Evolutionary conservation across 768 basidiomycete species (phyloP).

Genomic region (Lactarius sanguifluus): DNA sequence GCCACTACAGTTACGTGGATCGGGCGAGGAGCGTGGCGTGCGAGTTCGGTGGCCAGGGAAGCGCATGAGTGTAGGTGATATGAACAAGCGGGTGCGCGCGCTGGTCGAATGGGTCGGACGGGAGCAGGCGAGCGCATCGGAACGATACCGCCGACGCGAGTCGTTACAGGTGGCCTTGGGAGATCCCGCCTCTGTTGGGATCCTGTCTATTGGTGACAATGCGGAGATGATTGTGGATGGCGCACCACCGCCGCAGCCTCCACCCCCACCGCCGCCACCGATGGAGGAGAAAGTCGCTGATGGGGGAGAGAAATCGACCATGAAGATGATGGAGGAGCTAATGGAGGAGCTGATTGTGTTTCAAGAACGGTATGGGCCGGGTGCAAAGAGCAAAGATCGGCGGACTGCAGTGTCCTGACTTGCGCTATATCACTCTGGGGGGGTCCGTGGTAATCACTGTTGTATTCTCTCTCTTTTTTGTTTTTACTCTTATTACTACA

Average conservation of each 20-base stretch:
- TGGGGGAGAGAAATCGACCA: slow-evolving; percentile 42
- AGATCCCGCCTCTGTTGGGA: slow-evolving; percentile 26
- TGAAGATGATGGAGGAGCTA: slow-evolving; percentile 87
- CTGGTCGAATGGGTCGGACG: slow-evolving; percentile 94
- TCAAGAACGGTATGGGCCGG: slow-evolving; percentile 81
- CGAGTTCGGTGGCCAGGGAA: slow-evolving; percentile 94
- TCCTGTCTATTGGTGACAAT: slow-evolving; percentile 31
- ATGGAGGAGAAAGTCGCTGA: slow-evolving; percentile 28
- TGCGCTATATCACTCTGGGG: slow-evolving; percentile 9
- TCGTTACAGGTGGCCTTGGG: slow-evolving; percentile 59
- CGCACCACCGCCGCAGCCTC: slow-evolving; percentile 28
- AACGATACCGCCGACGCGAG: slow-evolving; percentile 66
- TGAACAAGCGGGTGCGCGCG: slow-evolving; percentile 91
- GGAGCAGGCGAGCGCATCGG: slow-evolving; percentile 74
- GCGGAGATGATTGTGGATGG: slow-evolving; percentile 39
- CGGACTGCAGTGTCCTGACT: slow-evolving; percentile 37
- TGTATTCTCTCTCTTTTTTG: slow-evolving; percentile 4
- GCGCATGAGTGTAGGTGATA: slow-evolving; percentile 93
- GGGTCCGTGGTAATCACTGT: background rate
- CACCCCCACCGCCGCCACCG: slow-evolving; percentile 27
- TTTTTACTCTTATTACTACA: slow-evolving; percentile 30
- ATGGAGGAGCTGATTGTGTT: slow-evolving; percentile 88
- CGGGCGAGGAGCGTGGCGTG: slow-evolving; percentile 67
- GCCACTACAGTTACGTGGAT: slow-evolving; percentile 67
- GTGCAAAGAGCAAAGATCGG: slow-evolving; percentile 44